Percentiles rank a stretch among this genome's conserved stretches.
phyloP scores from a whole-genome alignment of 371 early-diverging fungal genomes.

The Batrachochytrium dendrobatidis region DNA sequence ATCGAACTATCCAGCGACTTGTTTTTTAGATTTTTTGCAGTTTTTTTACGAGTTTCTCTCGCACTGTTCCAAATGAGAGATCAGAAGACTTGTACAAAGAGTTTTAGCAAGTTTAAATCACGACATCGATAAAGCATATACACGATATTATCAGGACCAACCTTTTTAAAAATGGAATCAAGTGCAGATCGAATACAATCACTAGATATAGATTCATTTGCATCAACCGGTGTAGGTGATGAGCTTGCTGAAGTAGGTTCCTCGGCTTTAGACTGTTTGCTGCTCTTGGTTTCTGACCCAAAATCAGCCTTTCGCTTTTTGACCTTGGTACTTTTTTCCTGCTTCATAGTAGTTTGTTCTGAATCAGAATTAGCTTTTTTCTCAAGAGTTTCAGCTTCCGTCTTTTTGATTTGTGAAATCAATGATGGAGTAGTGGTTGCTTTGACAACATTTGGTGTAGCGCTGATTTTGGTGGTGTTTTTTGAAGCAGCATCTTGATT shows the following conservation, averaged over 20 bases:
- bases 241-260: not conserved
- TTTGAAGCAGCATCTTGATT: not conserved
- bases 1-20: not conserved
- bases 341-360: slow-evolving; percentile 6
- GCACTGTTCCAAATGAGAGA: not conserved
- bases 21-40: not conserved
- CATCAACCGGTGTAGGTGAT: not conserved
- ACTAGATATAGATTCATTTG: not conserved
- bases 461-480: slow-evolving; percentile 11
- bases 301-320: not conserved
- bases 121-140: not conserved
- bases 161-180: slow-evolving; percentile 1
- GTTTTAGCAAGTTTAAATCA: not conserved
- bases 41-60: not conserved
- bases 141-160: not conserved
- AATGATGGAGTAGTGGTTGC: slow-evolving; percentile 24
- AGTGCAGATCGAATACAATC: not conserved
- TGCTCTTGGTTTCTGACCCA: not conserved
- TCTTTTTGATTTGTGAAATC: slow-evolving; percentile 24
- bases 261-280: not conserved
- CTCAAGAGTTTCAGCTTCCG: not conserved
- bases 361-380: slow-evolving; percentile 4
- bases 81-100: not conserved
- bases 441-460: slow-evolving; percentile 19
- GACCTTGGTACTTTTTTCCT: slow-evolving; percentile 2